Conservation (phyloP, 352 stramenopile genomes). For the Peronospora belbahrii region DNA sequence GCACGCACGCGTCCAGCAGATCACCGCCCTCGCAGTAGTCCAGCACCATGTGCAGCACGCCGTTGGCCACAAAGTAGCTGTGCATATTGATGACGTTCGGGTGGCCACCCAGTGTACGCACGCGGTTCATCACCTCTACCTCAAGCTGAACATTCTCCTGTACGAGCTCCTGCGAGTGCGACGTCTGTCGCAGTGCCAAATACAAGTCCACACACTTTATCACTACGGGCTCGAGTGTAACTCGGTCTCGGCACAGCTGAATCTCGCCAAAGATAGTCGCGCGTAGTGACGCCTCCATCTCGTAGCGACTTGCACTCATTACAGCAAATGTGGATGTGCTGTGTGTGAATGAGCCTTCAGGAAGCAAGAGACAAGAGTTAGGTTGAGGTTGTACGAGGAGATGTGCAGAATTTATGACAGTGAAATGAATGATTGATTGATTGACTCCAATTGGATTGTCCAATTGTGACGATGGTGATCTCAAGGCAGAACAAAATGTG, state of each 20-base stretch:
- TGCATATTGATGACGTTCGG: conserved; percentile 66
- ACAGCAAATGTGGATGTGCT: not conserved
- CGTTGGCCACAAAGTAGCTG: conserved; percentile 54
- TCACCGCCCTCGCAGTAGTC: conserved; percentile 74
- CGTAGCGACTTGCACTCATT: conserved; percentile 33
- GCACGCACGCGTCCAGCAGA: conserved; percentile 52
- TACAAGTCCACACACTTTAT: conserved; percentile 67
- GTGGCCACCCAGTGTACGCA: conserved; percentile 50
- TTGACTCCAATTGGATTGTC: not conserved
- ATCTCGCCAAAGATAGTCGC: conserved; percentile 67
- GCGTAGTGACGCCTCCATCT: conserved; percentile 36
- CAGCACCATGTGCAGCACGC: conserved; percentile 58
- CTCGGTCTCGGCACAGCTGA: conserved; percentile 46
- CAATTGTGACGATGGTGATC: conserved; percentile 8
- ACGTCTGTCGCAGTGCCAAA: conserved; percentile 47
- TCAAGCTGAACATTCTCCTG: conserved; percentile 67
- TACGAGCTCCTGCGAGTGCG: conserved; percentile 36
- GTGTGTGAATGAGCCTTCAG: not conserved
- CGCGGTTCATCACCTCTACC: conserved; percentile 52
- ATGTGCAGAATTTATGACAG: not conserved
- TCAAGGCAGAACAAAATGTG: not conserved
- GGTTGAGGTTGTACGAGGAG: conserved; percentile 3
- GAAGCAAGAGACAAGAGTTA: conserved; percentile 2
- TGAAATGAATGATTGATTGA: conserved; percentile 1
- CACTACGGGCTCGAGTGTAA: conserved; percentile 49